A percentile compares a stretch with the other conserved stretches of the same genome.
Evolutionary conservation across 176 grass and related monocot species (phyloP).

Genomic region (Hordeum vulgare): DNA sequence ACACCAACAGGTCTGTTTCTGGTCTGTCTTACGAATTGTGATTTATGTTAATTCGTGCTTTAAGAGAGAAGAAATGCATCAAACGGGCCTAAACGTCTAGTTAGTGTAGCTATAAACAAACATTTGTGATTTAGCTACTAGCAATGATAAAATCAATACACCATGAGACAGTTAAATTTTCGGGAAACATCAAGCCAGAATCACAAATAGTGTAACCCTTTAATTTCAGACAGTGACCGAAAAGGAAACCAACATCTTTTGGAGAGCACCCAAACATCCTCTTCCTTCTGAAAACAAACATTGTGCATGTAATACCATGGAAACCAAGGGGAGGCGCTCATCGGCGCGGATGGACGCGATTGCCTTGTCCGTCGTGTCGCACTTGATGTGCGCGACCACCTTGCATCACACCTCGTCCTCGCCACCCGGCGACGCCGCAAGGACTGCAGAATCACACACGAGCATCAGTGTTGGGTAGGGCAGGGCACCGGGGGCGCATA

Average conservation of each 20-base stretch:
- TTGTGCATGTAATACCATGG: too few species aligned
- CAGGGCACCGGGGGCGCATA: not conserved
- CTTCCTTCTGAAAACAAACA: too few species aligned
- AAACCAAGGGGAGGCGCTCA: slow-evolving; percentile 49
- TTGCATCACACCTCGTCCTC: slow-evolving; percentile 94
- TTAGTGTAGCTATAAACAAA: not conserved
- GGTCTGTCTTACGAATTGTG: not conserved
- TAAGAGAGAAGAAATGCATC: not conserved
- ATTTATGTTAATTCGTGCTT: not conserved
- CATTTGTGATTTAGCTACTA: not conserved
- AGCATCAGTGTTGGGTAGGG: slow-evolving; percentile 15
- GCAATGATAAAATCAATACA: not conserved
- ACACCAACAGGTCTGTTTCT: not conserved
- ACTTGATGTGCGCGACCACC: slow-evolving; percentile 84
- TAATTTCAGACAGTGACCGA: not conserved
- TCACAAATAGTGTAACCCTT: not conserved
- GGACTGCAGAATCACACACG: slow-evolving; percentile 37
- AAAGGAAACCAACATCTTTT: not conserved
- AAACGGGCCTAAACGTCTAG: not conserved
- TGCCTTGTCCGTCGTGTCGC: slow-evolving; percentile 60
- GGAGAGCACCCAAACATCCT: not conserved
- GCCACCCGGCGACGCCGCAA: slow-evolving; percentile 56
- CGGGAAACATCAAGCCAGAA: not conserved
- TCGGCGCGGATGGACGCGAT: slow-evolving; percentile 62
- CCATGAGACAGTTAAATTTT: not conserved